Conservation (phyloP, 345 rosid species). For the Rubroshorea leprosula region DNA sequence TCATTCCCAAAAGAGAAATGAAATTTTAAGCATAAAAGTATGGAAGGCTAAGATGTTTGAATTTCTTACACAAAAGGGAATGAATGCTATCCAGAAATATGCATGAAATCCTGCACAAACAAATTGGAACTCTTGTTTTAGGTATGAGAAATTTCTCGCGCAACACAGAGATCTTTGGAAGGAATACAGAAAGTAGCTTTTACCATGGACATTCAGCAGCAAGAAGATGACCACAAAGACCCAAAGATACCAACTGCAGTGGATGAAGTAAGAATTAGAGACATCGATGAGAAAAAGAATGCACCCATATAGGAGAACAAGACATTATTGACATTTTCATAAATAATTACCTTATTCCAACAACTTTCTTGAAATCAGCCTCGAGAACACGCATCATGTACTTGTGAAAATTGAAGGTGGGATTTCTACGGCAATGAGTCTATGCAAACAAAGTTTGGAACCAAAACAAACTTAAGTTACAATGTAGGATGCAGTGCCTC, state of each 20-base stretch:
- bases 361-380: constrained; percentile 91
- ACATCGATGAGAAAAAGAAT: neutral
- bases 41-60: neutral
- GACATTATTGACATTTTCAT: neutral
- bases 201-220: constrained; percentile 63
- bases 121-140: neutral
- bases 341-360: constrained; percentile 87
- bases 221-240: constrained; percentile 68
- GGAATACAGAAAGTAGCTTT: neutral
- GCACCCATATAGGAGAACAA: neutral
- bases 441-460: constrained; percentile 15
- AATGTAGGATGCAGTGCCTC: too few species aligned
- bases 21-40: too few species aligned
- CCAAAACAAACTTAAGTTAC: neutral
- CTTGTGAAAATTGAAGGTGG: constrained; percentile 71
- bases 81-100: constrained; percentile 68
- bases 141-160: too few species aligned
- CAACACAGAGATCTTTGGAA: too few species aligned
- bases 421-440: constrained; percentile 77
- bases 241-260: constrained; percentile 94
- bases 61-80: constrained; percentile 60
- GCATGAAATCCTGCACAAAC: constrained; percentile 68
- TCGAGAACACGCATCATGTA: constrained; percentile 87
- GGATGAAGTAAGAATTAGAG: constrained; percentile 1
- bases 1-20: neutral